Evolutionary conservation across 164 flowering plant genomes (phyloP), one percentile per base, ranked within the genome.

Genomic region (Santalum album): DNA sequence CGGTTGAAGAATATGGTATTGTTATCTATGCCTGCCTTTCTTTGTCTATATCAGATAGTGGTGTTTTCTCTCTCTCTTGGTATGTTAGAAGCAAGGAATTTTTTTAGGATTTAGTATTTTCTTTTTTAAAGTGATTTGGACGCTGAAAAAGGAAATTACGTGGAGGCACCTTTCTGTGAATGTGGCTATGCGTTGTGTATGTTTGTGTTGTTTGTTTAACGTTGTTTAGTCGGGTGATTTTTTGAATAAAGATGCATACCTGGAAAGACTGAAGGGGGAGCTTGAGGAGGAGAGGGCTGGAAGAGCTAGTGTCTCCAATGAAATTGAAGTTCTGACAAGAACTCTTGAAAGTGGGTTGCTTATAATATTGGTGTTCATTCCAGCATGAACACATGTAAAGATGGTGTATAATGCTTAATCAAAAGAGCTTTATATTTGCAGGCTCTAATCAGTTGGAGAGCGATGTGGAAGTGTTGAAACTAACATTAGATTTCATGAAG

Each of bases 391-490:
- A 47, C 21, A 5, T 52, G 18, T 17, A 15, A 27, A 38, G 16
- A 32, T 12, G 12, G 7, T 32, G 7, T 6, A 6, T 32, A 32
- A 32, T 6, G 16, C 3, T 16, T 0, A 16, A 14, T 11, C 14
- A 15, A 38, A 38, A 38, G 3, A 14, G 39, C 21, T 22, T 27
- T 40, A 18, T 20, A 24, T 49, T 35, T 65, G 53, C 76, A 86
- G 89, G 79, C 54, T 73, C 71, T 65, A 62, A 19, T 61, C 50
- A 21, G 53, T 51, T 82, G 65, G 81, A 74, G 58, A 62, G 65
- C 43, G 70, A 73, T 50, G 71, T 80, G 52, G 85, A 82, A 66
- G 66, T 49, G 44, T 48, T 82, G 70, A 57, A 60, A 20, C 44
- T 40, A 60, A 64, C 73, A 6, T 56, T 82, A 59, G 72, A 73